Evolutionary conservation across 176 grass and related monocot genomes (phyloP).

Genomic region (Bromus sterilis): DNA sequence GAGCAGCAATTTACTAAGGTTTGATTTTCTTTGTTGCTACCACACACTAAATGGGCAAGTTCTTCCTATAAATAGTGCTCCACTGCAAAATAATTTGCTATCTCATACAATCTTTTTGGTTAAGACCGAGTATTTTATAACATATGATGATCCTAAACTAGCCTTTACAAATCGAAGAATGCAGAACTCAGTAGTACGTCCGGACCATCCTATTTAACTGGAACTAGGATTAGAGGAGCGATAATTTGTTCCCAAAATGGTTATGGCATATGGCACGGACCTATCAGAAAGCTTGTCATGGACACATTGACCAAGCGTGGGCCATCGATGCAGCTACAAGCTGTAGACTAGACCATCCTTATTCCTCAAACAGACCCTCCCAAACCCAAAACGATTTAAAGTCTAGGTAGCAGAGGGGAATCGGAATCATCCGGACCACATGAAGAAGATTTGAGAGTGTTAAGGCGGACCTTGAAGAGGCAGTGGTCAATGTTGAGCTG

Average conservation of each 20-base stretch:
- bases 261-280: neutral
- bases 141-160: neutral
- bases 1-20: neutral
- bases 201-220: neutral
- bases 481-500: slow-evolving; percentile 84
- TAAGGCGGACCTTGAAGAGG: slow-evolving; percentile 90
- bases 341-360: neutral
- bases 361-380: neutral
- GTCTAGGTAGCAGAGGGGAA: neutral
- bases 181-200: neutral
- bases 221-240: neutral
- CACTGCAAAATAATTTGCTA: neutral
- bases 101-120: neutral
- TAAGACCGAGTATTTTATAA: neutral
- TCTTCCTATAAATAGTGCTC: neutral
- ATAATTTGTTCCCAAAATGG: neutral
- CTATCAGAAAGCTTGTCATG: neutral
- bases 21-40: neutral
- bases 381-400: neutral
- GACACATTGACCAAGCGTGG: neutral
- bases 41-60: neutral
- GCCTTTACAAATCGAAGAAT: neutral
- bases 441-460: too few species aligned
- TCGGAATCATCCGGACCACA: neutral
- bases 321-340: neutral